These are phyloP conservation scores for Mortierella sp. DNA, from an alignment of 371 early-diverging fungal genomes.

Conservation along the genomic window DNA sequence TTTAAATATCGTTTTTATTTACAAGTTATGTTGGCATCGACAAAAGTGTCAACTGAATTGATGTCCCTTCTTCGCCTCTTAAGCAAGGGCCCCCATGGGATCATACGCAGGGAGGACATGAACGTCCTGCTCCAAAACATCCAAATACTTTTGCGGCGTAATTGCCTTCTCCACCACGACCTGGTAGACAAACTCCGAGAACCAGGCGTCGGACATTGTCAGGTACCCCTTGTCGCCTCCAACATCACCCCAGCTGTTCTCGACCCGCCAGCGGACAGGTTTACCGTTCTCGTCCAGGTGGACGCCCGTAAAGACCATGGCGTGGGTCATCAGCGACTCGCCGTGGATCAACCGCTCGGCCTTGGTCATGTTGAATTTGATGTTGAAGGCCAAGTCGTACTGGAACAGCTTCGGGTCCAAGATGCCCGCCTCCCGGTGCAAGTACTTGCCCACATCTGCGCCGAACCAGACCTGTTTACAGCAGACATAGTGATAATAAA, in stretches of 20 bases:
- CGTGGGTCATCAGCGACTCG: constrained; percentile 87
- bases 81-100: constrained; percentile 77
- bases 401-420: constrained; percentile 79
- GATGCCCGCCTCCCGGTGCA: constrained; percentile 64
- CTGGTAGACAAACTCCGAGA: constrained; percentile 86
- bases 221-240: constrained; percentile 83
- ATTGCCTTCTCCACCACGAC: constrained; percentile 78
- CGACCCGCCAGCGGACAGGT: constrained; percentile 84
- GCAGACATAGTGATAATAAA: background rate
- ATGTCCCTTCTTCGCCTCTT: background rate
- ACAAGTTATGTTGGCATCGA: background rate
- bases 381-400: constrained; percentile 78
- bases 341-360: constrained; percentile 80
- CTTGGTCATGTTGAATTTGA: constrained; percentile 75
- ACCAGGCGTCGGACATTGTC: constrained; percentile 88
- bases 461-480: constrained; percentile 79
- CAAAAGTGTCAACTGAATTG: too few species aligned
- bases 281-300: constrained; percentile 73
- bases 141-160: constrained; percentile 70
- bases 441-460: constrained; percentile 82
- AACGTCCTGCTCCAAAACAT: constrained; percentile 73
- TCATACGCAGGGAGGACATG: constrained; percentile 83
- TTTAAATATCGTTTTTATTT: background rate
- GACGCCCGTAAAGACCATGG: constrained; percentile 89
- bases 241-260: constrained; percentile 83